Evolutionary conservation across 75 land plant genomes (phyloP).

Genomic region (Pinus albicaulis): DNA sequence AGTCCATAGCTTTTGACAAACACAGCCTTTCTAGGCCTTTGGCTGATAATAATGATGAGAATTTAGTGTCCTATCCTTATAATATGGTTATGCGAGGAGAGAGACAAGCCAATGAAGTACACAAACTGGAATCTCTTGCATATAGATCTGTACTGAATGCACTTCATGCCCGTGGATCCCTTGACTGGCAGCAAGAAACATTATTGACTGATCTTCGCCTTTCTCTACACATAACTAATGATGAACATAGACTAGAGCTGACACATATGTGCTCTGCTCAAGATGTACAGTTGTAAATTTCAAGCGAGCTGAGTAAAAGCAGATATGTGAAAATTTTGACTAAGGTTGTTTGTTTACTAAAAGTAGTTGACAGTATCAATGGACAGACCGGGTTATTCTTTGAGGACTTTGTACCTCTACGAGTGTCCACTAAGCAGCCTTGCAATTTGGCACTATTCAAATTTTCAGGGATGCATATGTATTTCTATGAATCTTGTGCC

Average conservation of each 20-base stretch:
- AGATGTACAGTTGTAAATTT: too few species aligned
- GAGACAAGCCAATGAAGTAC: slow-evolving; percentile 1
- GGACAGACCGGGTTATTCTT: too few species aligned
- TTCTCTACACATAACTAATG: slow-evolving; percentile 6
- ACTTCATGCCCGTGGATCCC: slow-evolving; percentile 8
- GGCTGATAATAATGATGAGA: not conserved
- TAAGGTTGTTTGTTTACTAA: too few species aligned
- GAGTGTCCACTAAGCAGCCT: too few species aligned
- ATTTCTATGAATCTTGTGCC: too few species aligned
- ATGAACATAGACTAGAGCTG: slow-evolving; percentile 11
- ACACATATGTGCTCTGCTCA: slow-evolving; percentile 3
- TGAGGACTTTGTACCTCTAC: too few species aligned
- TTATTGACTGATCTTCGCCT: slow-evolving; percentile 10
- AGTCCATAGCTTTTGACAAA: not conserved
- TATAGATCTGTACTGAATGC: slow-evolving; percentile 9
- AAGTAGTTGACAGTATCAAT: too few species aligned
- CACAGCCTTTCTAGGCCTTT: not conserved
- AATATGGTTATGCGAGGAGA: not conserved
- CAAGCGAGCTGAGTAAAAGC: too few species aligned
- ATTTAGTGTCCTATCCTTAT: not conserved
- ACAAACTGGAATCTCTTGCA: slow-evolving; percentile 3
- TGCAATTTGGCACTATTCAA: too few species aligned
- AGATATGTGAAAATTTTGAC: too few species aligned
- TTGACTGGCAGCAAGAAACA: slow-evolving; percentile 3
- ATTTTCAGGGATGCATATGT: too few species aligned